Percentiles rank a stretch among this genome's conserved stretches.
Evolutionary conservation across 192 early-diverging fungal species (phyloP).

Genomic region (Mortierella hygrophila): DNA sequence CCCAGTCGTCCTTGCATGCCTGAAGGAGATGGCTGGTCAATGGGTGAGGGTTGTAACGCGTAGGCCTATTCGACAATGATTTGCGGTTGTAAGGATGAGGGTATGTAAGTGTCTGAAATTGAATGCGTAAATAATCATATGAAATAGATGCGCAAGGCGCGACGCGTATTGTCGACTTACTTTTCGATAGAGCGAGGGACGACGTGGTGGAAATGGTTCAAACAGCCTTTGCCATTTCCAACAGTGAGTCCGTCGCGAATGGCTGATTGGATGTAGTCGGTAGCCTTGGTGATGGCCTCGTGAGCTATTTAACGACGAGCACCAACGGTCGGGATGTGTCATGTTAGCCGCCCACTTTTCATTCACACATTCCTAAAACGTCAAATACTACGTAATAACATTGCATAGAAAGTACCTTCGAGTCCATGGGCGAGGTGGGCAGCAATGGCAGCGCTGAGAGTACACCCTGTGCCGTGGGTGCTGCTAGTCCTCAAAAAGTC

Average conservation of each 20-base stretch:
- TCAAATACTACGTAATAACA: neutral
- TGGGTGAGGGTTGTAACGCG: conserved; percentile 59
- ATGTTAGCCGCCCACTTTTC: neutral
- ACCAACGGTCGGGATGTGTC: neutral
- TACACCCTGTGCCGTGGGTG: conserved; percentile 93
- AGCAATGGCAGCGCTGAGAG: conserved; percentile 85
- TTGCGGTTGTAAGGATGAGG: neutral
- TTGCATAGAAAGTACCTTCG: conserved; percentile 37
- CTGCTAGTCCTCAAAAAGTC: conserved; percentile 73
- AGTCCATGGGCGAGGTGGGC: conserved; percentile 72
- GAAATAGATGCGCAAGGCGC: neutral
- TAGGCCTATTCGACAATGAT: conserved; percentile 44
- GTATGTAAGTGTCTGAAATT: neutral
- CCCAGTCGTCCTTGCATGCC: conserved; percentile 66
- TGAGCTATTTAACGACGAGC: conserved; percentile 47
- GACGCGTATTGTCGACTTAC: conserved; percentile 29
- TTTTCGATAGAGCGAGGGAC: conserved; percentile 57
- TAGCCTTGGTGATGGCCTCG: conserved; percentile 67
- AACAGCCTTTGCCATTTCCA: conserved; percentile 78
- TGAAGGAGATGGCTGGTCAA: conserved; percentile 61
- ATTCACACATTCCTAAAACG: neutral
- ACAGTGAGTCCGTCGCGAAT: conserved; percentile 71
- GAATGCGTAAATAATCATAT: neutral
- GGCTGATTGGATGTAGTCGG: conserved; percentile 75
- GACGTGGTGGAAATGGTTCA: conserved; percentile 79